Evolutionary conservation across 176 grass and related monocot genomes (phyloP).

Genomic region (Musa itinerans): DNA sequence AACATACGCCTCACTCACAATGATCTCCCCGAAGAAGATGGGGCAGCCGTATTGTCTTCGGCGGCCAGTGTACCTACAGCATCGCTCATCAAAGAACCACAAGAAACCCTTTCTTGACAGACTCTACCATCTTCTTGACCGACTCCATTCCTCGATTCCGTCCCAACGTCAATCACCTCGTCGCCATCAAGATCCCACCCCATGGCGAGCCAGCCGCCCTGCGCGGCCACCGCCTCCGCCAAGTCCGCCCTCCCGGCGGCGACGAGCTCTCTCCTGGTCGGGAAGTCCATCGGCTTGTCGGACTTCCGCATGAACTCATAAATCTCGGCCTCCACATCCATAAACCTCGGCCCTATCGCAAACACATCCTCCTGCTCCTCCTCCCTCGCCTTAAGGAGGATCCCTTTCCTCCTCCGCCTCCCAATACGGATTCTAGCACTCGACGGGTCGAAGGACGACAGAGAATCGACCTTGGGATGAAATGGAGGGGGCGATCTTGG

Average conservation of each 20-base stretch:
- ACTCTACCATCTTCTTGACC: too few relatives aligned
- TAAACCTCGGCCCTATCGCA: not conserved
- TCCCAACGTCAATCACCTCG: not conserved
- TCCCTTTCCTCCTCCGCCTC: not conserved
- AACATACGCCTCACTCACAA: constrained; percentile 22
- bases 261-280: constrained; percentile 59
- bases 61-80: not conserved
- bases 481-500: not conserved
- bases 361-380: not conserved
- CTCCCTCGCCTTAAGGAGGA: not conserved
- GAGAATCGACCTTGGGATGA: not conserved
- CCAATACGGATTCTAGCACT: not conserved
- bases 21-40: constrained; percentile 38
- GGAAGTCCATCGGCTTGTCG: constrained; percentile 54
- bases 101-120: too few relatives aligned
- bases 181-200: constrained; percentile 44
- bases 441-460: not conserved
- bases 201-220: constrained; percentile 71
- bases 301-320: constrained; percentile 84
- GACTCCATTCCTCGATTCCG: not conserved
- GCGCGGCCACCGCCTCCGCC: constrained; percentile 40
- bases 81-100: too few relatives aligned
- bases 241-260: constrained; percentile 61
- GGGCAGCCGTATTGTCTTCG: not conserved
- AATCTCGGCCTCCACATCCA: constrained; percentile 71